These are phyloP conservation scores for Candida mesenterica DNA, from an alignment of 1,139 yeast genomes.

Conservation along the genomic window DNA sequence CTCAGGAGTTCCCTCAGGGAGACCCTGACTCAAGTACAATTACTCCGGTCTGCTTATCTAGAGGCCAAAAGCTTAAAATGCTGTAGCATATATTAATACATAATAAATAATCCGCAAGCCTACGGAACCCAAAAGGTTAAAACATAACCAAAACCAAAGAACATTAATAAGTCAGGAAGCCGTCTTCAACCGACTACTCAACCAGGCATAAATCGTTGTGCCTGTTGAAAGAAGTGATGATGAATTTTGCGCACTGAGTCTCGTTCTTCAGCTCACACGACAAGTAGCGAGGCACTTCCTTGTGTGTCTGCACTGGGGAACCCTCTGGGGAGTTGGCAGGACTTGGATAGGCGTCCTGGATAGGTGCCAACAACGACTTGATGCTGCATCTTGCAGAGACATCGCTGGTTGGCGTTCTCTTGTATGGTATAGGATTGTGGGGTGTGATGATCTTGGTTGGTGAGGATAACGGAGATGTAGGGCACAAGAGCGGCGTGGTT, in stretches of 20 bases:
- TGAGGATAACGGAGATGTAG: slow-evolving; percentile 7
- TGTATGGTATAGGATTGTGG: slow-evolving; percentile 4
- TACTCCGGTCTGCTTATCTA: no score
- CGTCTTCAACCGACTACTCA: neutral
- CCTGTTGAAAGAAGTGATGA: slow-evolving; percentile 26
- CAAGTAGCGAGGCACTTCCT: neutral
- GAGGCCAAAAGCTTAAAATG: no score
- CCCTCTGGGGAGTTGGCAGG: slow-evolving; percentile 22
- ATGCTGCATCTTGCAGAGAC: slow-evolving; percentile 15
- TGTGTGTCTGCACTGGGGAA: neutral
- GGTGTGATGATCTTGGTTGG: slow-evolving; percentile 1
- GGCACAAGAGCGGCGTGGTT: slow-evolving; percentile 8
- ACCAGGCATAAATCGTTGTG: slow-evolving; percentile 24
- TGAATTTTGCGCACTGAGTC: slow-evolving; percentile 16
- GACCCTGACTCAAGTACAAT: no score
- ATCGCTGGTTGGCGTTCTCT: slow-evolving; percentile 9
- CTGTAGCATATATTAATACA: no score
- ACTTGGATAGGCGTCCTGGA: slow-evolving; percentile 15
- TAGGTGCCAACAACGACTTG: slow-evolving; percentile 16
- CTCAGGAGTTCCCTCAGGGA: no score
- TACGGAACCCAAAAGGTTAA: no score
- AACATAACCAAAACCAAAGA: no score
- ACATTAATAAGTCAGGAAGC: no score
- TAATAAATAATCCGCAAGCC: no score
- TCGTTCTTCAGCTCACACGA: slow-evolving; percentile 4